Percentiles rank a stretch among this genome's conserved stretches.
Conservation (phyloP, 768 basidiomycete genomes). For the Vishniacozyma victoriae region DNA sequence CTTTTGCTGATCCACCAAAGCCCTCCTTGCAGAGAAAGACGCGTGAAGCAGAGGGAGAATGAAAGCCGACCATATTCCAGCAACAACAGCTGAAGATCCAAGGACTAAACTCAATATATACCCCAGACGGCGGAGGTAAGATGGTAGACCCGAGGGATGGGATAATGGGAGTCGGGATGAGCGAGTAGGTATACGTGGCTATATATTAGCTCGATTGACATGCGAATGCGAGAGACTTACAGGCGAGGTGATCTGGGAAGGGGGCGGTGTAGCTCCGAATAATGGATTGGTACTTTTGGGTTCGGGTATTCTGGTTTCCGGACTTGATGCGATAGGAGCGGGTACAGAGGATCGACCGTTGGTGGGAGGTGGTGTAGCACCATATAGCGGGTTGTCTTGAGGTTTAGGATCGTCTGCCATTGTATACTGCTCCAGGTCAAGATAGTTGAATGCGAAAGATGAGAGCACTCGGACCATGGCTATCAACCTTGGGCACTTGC, state of each 20-base stretch:
- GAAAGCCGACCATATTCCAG: constrained; percentile 31
- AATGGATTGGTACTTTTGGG: constrained; percentile 4
- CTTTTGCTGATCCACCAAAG: constrained; percentile 33
- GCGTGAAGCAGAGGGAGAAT: constrained; percentile 42
- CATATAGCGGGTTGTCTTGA: constrained; percentile 26
- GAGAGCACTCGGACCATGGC: too few species aligned
- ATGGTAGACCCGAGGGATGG: constrained; percentile 3
- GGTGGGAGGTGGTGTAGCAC: constrained; percentile 14
- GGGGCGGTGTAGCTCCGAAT: constrained; percentile 9
- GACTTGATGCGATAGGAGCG: too few species aligned
- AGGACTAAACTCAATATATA: constrained; percentile 36
- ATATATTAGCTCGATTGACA: too few species aligned
- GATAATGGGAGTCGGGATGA: not conserved
- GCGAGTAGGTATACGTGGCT: not conserved
- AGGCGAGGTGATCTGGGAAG: too few species aligned
- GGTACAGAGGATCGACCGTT: too few species aligned
- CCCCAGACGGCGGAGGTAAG: constrained; percentile 25
- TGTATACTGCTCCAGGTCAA: too few species aligned
- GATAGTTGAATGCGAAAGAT: too few species aligned
- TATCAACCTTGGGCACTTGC: too few species aligned
- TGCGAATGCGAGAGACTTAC: too few species aligned
- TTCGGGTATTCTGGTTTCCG: not conserved
- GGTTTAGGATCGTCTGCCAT: too few species aligned
- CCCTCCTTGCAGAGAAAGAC: constrained; percentile 40
- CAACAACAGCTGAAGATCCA: constrained; percentile 23